A percentile compares a stretch with the other conserved stretches of the same genome.
Conservation (phyloP, 2,329 filamentous ascomycete genomes). For the Sporothrix pseudoabietina region DNA sequence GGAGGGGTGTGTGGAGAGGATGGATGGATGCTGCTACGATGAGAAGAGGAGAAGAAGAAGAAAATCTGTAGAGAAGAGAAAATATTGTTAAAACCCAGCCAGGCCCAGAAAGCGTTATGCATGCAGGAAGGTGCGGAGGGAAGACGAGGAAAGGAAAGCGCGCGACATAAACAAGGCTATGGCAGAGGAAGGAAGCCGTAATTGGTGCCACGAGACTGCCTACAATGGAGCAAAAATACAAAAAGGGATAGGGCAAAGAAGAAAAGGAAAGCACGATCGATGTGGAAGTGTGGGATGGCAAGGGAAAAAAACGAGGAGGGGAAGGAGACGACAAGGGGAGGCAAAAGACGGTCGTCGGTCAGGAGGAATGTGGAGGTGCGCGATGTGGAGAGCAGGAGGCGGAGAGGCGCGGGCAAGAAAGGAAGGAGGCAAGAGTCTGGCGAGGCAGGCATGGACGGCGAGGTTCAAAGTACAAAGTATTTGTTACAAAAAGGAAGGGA, state of each 20-base stretch:
- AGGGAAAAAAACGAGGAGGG: neutral
- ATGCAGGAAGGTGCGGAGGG: neutral
- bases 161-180: slow-evolving; percentile 10
- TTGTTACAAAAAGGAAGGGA: neutral
- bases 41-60: neutral
- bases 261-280: neutral
- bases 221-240: too few relatives aligned
- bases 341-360: neutral
- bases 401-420: neutral
- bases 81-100: neutral
- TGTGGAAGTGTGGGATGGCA: neutral
- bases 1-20: neutral
- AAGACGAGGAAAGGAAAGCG: neutral
- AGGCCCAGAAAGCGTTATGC: neutral
- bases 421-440: slow-evolving; percentile 17
- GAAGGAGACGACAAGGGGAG: neutral
- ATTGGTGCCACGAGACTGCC: slow-evolving; percentile 22
- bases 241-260: too few relatives aligned
- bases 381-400: slow-evolving; percentile 6
- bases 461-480: neutral
- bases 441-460: neutral
- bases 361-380: neutral
- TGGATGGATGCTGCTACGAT: neutral
- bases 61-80: neutral
- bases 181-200: slow-evolving; percentile 5